Percentiles rank a stretch among this genome's conserved stretches.
These are phyloP conservation scores for Edaphochlamys debaryana DNA, from an alignment of 139 green algal genomes.

Conservation along the genomic window DNA sequence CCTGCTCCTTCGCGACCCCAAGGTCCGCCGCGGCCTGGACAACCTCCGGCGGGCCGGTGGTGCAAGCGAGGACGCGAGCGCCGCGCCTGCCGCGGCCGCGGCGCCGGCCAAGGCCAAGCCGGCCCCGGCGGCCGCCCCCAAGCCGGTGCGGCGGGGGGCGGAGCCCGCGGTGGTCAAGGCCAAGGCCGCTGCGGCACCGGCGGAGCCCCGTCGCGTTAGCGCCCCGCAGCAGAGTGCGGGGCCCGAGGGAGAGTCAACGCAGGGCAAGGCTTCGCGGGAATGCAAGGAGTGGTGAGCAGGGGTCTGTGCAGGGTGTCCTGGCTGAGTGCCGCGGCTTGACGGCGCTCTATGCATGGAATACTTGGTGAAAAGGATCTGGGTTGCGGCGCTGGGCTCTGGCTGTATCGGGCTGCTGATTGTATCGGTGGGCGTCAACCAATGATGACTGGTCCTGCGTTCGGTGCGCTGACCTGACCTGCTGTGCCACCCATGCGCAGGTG, in stretches of 20 bases:
- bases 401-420: neutral
- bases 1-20: constrained; percentile 3
- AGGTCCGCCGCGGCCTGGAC: neutral
- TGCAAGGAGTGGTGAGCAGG: neutral
- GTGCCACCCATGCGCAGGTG: neutral
- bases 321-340: too few relatives aligned
- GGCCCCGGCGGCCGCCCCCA: too few relatives aligned
- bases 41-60: neutral
- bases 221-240: too few relatives aligned
- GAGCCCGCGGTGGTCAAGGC: neutral
- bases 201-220: neutral
- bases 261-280: neutral
- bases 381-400: too few relatives aligned
- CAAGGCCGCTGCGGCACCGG: neutral
- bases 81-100: neutral
- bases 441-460: too few relatives aligned
- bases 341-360: too few relatives aligned
- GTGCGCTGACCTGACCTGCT: too few relatives aligned
- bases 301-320: neutral
- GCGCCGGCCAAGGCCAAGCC: too few relatives aligned
- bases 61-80: neutral
- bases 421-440: neutral
- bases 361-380: too few relatives aligned
- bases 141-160: too few relatives aligned
- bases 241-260: neutral